A percentile compares a stretch with the other conserved stretches of the same genome.
phyloP scores from a whole-genome alignment of 225 moss, liverwort and hornwort genomes.

The Polytrichum commune region DNA sequence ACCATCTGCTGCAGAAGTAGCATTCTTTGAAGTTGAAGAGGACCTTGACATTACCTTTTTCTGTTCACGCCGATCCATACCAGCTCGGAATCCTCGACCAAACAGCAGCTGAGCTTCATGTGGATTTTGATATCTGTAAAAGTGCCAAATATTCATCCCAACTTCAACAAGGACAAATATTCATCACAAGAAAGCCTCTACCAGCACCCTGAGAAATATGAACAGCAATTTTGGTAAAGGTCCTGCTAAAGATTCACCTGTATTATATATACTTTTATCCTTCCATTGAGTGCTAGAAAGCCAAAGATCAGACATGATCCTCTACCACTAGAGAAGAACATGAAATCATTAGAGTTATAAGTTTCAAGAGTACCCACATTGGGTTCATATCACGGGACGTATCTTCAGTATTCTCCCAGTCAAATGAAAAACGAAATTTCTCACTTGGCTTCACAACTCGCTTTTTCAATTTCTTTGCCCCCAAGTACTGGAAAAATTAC shows the following conservation, averaged over 20 bases:
- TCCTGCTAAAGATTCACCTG: neutral
- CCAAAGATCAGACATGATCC: neutral
- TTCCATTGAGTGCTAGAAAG: neutral
- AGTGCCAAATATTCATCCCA: neutral
- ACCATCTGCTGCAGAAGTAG: no score
- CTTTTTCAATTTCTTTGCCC: constrained; percentile 59
- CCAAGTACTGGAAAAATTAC: constrained; percentile 51
- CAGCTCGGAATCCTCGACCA: constrained; percentile 97
- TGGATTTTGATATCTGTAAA: constrained; percentile 79
- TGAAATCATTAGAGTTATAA: neutral
- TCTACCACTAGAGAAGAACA: neutral
- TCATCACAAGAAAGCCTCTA: neutral
- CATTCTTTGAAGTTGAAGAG: neutral
- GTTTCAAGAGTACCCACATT: constrained; percentile 32
- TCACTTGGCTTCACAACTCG: constrained; percentile 63
- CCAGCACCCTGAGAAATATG: neutral
- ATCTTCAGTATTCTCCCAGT: constrained; percentile 65
- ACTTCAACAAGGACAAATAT: neutral
- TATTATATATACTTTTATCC: neutral
- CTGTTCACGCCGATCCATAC: constrained; percentile 99
- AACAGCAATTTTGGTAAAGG: neutral
- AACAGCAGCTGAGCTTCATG: constrained; percentile 98
- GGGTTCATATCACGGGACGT: constrained; percentile 72
- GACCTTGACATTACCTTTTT: constrained; percentile 56
- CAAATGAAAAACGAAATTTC: constrained; percentile 67